These are phyloP conservation scores for Phaeotremella skinneri DNA, from an alignment of 768 basidiomycete genomes.

Conservation along the genomic window DNA sequence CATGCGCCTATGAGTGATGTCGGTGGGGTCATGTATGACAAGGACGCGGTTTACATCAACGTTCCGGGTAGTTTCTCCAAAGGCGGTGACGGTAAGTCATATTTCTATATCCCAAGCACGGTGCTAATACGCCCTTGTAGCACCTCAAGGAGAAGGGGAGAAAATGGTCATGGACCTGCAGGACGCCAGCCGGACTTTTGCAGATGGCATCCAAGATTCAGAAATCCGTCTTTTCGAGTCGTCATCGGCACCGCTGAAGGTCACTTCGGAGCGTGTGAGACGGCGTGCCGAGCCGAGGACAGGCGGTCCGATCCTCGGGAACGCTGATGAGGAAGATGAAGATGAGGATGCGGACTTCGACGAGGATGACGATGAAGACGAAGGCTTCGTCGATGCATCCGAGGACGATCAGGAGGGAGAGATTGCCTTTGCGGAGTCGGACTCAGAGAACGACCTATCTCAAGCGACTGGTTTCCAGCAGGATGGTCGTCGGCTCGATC, in stretches of 20 bases:
- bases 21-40: constrained; percentile 94
- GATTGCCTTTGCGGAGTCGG: constrained; percentile 48
- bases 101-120: neutral
- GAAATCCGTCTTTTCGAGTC: constrained; percentile 79
- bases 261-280: constrained; percentile 28
- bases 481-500: constrained; percentile 58
- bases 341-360: constrained; percentile 44
- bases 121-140: constrained; percentile 53
- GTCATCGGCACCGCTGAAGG: constrained; percentile 67
- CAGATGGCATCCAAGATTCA: constrained; percentile 74
- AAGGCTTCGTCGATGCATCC: constrained; percentile 39
- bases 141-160: constrained; percentile 86
- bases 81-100: constrained; percentile 53
- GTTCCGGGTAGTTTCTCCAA: constrained; percentile 91
- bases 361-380: constrained; percentile 48
- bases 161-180: constrained; percentile 97
- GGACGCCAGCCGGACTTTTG: constrained; percentile 76
- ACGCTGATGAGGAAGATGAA: constrained; percentile 49
- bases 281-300: constrained; percentile 42
- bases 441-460: constrained; percentile 47
- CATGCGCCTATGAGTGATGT: constrained; percentile 99
- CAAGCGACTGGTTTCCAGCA: constrained; percentile 56
- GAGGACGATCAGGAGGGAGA: constrained; percentile 42
- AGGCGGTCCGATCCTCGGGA: constrained; percentile 47
- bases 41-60: constrained; percentile 97